phyloP scores from a whole-genome alignment of 441 rosid species.

The Erodium moschatum region DNA sequence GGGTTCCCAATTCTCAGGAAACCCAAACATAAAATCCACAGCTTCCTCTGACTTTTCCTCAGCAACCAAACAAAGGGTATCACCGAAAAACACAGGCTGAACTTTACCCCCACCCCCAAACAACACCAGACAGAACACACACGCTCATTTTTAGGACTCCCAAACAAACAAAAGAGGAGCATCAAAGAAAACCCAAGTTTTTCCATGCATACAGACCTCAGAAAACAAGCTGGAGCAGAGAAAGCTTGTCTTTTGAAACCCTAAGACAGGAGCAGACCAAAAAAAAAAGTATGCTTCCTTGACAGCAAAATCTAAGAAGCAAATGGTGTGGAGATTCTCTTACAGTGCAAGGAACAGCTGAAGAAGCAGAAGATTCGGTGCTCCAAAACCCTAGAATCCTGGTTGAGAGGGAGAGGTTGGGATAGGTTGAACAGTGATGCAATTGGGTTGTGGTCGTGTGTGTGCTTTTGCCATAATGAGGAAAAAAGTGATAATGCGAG shows the following conservation, averaged over 20 bases:
- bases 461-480: constrained; percentile 4
- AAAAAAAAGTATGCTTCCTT: no score
- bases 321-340: constrained; percentile 15
- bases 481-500: constrained; percentile 9
- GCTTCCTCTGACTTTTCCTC: constrained; percentile 1
- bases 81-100: constrained; percentile 10
- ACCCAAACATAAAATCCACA: constrained; percentile 2
- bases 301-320: not conserved
- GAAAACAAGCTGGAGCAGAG: constrained; percentile 2
- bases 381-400: constrained; percentile 33
- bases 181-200: not conserved
- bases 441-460: not conserved
- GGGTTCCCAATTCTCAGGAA: not conserved
- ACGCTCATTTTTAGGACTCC: not conserved
- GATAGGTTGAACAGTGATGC: not conserved
- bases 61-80: constrained; percentile 10
- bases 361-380: constrained; percentile 28
- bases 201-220: not conserved
- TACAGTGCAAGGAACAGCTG: constrained; percentile 23
- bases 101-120: not conserved
- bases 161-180: constrained; percentile 13
- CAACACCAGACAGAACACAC: constrained; percentile 19
- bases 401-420: constrained; percentile 19
- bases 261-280: not conserved
- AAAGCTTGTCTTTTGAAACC: constrained; percentile 16